Evolutionary conservation across 2,329 filamentous ascomycete genomes (phyloP).

Genomic region (Clonostachys rhizophaga): DNA sequence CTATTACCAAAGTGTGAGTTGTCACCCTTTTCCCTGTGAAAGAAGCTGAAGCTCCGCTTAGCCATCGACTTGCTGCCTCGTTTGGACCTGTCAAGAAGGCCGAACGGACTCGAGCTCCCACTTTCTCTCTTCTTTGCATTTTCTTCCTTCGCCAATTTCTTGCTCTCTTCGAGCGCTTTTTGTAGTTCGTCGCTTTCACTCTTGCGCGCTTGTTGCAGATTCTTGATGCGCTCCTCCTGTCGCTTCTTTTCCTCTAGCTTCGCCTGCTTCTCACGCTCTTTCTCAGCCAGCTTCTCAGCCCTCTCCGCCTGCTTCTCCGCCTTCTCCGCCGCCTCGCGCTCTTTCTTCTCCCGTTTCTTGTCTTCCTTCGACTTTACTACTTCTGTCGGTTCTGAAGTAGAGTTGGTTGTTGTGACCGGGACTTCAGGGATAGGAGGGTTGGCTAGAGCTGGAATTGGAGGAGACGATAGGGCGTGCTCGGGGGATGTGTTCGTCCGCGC

Average conservation of each 20-base stretch:
- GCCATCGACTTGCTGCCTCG: conserved; percentile 75
- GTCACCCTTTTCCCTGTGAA: conserved; percentile 32
- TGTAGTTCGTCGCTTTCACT: conserved; percentile 59
- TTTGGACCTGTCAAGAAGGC: conserved; percentile 61
- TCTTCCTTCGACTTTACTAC: conserved; percentile 46
- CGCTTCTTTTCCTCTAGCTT: conserved; percentile 11
- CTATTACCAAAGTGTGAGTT: conserved; percentile 6
- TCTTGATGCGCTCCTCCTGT: conserved; percentile 35
- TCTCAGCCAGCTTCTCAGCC: conserved; percentile 32
- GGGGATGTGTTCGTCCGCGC: conserved; percentile 66
- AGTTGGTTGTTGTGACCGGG: too few species aligned
- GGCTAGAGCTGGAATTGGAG: background rate
- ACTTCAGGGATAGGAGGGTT: background rate
- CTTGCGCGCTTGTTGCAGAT: conserved; percentile 37
- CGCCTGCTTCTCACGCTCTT: conserved; percentile 29
- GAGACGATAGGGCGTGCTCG: conserved; percentile 11
- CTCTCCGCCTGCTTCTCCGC: conserved; percentile 50
- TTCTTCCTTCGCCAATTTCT: conserved; percentile 51
- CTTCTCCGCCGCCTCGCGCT: conserved; percentile 51
- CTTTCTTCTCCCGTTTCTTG: conserved; percentile 66
- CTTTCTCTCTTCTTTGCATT: conserved; percentile 32
- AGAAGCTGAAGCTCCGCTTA: conserved; percentile 67
- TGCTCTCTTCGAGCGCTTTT: conserved; percentile 62
- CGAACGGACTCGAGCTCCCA: conserved; percentile 29
- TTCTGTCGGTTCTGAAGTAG: conserved; percentile 3